Conservation (phyloP, 31 red algal genomes). For the Endocladia muricata region DNA sequence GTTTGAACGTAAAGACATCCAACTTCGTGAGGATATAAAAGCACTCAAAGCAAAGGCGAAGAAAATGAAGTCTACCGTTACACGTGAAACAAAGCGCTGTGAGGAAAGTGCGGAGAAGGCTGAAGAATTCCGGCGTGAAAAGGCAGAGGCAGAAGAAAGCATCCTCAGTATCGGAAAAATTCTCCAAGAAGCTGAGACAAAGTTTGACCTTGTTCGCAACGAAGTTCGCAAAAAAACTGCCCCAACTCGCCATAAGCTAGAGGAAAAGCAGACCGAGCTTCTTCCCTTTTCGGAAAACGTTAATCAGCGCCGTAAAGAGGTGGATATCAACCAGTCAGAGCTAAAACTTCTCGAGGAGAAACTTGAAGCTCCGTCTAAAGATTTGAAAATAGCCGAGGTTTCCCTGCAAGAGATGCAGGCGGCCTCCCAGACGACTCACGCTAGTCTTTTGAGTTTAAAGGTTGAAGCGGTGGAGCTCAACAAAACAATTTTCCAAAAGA, state of each 20-base stretch:
- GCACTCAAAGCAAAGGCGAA: constrained; percentile 69
- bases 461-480: constrained; percentile 14
- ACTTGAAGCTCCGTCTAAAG: constrained; percentile 27
- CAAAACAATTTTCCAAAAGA: background rate
- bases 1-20: constrained; percentile 78
- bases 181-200: constrained; percentile 15
- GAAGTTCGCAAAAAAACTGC: constrained; percentile 20
- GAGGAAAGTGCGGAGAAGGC: constrained; percentile 33
- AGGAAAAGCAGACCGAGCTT: constrained; percentile 45
- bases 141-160: constrained; percentile 31
- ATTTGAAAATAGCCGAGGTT: constrained; percentile 3
- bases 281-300: constrained; percentile 48
- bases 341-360: constrained; percentile 37
- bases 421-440: background rate
- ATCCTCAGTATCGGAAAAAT: constrained; percentile 7
- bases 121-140: constrained; percentile 23
- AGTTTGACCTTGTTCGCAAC: constrained; percentile 31
- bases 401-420: constrained; percentile 23
- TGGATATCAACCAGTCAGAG: constrained; percentile 49
- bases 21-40: constrained; percentile 77
- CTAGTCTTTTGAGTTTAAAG: constrained; percentile 13
- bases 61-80: constrained; percentile 10
- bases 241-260: constrained; percentile 31
- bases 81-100: constrained; percentile 46
- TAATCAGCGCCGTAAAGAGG: constrained; percentile 37